These are phyloP conservation scores for Leccinum barrowsii DNA, from an alignment of 768 basidiomycete species.

Conservation along the genomic window DNA sequence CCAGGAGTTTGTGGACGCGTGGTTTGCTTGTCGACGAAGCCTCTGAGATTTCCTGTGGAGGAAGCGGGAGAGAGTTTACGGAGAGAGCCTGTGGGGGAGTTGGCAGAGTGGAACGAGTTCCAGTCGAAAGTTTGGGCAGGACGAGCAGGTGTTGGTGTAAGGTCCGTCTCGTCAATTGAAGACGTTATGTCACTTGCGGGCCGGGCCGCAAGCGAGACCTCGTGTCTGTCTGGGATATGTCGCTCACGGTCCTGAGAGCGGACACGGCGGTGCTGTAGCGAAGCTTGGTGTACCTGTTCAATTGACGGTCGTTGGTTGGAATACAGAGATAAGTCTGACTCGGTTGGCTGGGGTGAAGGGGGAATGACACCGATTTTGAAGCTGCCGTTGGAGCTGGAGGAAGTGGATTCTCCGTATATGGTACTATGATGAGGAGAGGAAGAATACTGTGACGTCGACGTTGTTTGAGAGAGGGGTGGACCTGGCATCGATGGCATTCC, in stretches of 20 bases:
- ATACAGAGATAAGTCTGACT: slow-evolving; percentile 14
- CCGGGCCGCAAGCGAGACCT: slow-evolving; percentile 32
- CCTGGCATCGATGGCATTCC: not conserved
- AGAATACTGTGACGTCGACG: slow-evolving; percentile 8
- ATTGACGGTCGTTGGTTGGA: slow-evolving; percentile 4
- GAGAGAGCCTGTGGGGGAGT: slow-evolving; percentile 9
- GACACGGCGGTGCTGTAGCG: slow-evolving; percentile 25
- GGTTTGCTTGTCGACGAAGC: slow-evolving; percentile 22
- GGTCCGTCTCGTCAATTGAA: slow-evolving; percentile 23
- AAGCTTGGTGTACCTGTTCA: slow-evolving; percentile 17
- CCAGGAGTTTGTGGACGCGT: not conserved
- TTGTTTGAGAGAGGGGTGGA: slow-evolving; percentile 9
- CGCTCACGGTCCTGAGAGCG: slow-evolving; percentile 31
- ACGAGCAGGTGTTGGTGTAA: slow-evolving; percentile 26
- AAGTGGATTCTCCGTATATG: slow-evolving; percentile 2
- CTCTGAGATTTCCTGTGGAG: slow-evolving; percentile 30
- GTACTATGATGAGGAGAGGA: slow-evolving; percentile 5
- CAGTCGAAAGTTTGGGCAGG: slow-evolving; percentile 14
- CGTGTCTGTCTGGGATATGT: slow-evolving; percentile 30
- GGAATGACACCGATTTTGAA: slow-evolving; percentile 31
- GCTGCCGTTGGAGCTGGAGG: slow-evolving; percentile 18
- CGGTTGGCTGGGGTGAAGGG: slow-evolving; percentile 23
- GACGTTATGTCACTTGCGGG: slow-evolving; percentile 20
- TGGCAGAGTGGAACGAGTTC: slow-evolving; percentile 5
- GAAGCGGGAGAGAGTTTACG: slow-evolving; percentile 31